Evolutionary conservation across 805 yeast genomes (phyloP).

Genomic region (Citeromyces matritensis): DNA sequence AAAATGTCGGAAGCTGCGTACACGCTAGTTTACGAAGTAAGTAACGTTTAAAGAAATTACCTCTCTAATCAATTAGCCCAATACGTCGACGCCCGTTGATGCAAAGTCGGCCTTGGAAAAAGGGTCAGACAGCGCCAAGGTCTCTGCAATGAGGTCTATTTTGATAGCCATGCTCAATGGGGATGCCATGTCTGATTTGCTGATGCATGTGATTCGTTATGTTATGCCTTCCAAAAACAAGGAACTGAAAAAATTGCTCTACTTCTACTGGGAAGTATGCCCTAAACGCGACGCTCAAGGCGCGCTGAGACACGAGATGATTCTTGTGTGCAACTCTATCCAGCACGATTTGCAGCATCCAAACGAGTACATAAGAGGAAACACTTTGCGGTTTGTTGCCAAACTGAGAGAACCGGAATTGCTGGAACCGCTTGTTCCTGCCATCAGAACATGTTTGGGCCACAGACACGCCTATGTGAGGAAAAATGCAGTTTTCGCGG

Average conservation of each 20-base stretch:
- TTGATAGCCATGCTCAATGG: conserved; percentile 82
- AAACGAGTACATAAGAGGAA: conserved; percentile 92
- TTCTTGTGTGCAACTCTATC: conserved; percentile 93
- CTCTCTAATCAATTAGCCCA: too few relatives aligned
- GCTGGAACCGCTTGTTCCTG: conserved; percentile 89
- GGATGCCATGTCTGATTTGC: conserved; percentile 78
- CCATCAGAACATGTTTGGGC: conserved; percentile 79
- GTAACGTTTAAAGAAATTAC: conserved; percentile 5
- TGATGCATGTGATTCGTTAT: conserved; percentile 94
- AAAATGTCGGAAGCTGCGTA: conserved; percentile 30
- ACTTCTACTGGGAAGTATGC: conserved; percentile 96
- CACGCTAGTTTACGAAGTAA: conserved; percentile 58
- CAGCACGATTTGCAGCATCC: conserved; percentile 97
- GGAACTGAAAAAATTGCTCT: conserved; percentile 80
- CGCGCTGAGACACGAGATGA: conserved; percentile 95
- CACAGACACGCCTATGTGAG: conserved; percentile 98
- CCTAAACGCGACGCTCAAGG: conserved; percentile 83
- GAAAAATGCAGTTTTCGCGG: conserved; percentile 90
- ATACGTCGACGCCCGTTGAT: conserved; percentile 20
- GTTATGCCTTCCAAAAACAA: conserved; percentile 94
- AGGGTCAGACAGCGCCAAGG: conserved; percentile 77
- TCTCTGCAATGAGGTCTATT: conserved; percentile 81
- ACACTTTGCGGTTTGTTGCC: conserved; percentile 80
- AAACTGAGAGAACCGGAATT: conserved; percentile 88
- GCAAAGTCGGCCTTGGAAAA: conserved; percentile 70